Evolutionary conservation across 208 protist species (phyloP), one percentile per base, ranked within the genome.

Genomic region (Trypanosoma theileri): DNA sequence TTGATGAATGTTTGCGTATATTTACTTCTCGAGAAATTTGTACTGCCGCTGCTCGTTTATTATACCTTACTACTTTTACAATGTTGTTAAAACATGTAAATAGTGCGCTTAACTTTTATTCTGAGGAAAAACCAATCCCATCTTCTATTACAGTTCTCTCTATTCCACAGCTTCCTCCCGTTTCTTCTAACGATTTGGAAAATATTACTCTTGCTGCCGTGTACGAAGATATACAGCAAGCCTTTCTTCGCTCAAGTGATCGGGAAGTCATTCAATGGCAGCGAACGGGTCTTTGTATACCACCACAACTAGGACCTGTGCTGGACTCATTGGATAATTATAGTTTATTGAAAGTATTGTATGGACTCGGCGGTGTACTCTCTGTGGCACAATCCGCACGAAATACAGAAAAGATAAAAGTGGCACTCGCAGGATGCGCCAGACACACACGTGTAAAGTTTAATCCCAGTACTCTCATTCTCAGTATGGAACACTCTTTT

Each of bases 401-500:
- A 28, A 9, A 4, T 6, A 6, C 46, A 17, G 54, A 62, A 26
- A 7, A 53, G 31, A 45, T 61, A 4, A 40, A 50, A 53, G 3
- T 55, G 14, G 69, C 69, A 6, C 69, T 73, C 3, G 42, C 44
- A 51, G 59, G 46, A 19, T 73, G 69, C 21, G 56, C 71, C 3
- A 59, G 58, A 26, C 50, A 63, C 35, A 19, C 62, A 8, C 3
- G 40, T 26, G 63, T 70, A 22, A 42, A 21, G 14, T 51, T 75
- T 19, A 51, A 67, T 41, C 28, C 55, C 22, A 54, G 16, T 17
- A 69, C 50, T 17, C 55, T 66, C 2, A 1, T 64, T 17, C 62
- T 75, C 7, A 70, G 42, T 16, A 21, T 75, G 0, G 53, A 53
- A 40, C 71, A 75, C 46, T 75, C 56, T 8, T 75, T 75, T 71